phyloP scores from a whole-genome alignment of 306 rosid genomes.

The Lablab purpureus region DNA sequence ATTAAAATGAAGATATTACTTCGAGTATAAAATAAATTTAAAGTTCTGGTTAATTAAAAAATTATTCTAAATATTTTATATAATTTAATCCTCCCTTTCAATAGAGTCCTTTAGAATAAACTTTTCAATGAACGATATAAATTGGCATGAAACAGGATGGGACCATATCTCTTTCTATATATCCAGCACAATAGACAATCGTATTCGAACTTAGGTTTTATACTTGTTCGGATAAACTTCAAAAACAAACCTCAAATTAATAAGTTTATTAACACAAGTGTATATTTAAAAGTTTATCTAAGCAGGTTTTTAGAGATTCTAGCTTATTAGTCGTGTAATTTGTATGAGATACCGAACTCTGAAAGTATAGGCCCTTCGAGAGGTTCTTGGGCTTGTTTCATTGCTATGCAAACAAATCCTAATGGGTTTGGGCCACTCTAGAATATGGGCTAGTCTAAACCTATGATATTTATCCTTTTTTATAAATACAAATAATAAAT shows the following conservation, averaged over 20 bases:
- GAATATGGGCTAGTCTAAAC: not conserved
- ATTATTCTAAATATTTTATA: no score
- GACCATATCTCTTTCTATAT: no score
- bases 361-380: not conserved
- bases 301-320: not conserved
- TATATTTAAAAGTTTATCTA: no score
- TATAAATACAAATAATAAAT: not conserved
- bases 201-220: no score
- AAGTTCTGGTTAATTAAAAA: no score
- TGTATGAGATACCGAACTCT: not conserved
- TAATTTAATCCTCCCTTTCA: not conserved
- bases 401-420: not conserved
- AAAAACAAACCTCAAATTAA: no score
- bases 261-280: no score
- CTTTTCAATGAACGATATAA: not conserved
- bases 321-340: not conserved
- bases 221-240: no score
- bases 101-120: not conserved
- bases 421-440: not conserved
- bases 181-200: no score
- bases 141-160: no score
- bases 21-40: not conserved
- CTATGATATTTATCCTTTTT: not conserved
- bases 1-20: no score
- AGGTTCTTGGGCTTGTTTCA: not conserved